Evolutionary conservation across 1,139 yeast species (phyloP).

Genomic region (Yamadazyma kanchanaburiensis): DNA sequence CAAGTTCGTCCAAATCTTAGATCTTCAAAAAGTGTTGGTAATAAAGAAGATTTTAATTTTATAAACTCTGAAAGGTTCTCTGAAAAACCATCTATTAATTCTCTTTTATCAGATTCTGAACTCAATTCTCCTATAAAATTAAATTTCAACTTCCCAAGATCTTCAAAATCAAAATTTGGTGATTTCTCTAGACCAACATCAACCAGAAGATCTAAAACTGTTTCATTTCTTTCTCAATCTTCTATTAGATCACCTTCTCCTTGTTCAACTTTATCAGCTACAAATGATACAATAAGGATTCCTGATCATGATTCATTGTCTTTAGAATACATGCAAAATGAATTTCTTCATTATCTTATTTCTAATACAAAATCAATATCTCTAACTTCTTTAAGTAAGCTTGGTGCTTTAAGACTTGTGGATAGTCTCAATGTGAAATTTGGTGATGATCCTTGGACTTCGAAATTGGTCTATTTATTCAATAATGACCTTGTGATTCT

Average conservation of each 20-base stretch:
- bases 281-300: slow-evolving; percentile 14
- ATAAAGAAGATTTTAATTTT: too few relatives aligned
- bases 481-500: slow-evolving; percentile 26
- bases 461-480: slow-evolving; percentile 29
- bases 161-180: slow-evolving; percentile 3
- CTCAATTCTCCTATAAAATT: not conserved
- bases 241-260: slow-evolving; percentile 18
- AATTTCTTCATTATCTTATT: slow-evolving; percentile 27
- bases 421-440: slow-evolving; percentile 25
- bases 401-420: slow-evolving; percentile 37
- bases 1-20: not conserved
- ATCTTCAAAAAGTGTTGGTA: too few relatives aligned
- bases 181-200: too few relatives aligned
- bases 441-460: slow-evolving; percentile 5
- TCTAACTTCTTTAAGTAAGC: slow-evolving; percentile 22
- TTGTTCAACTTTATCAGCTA: slow-evolving; percentile 10
- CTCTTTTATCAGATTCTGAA: not conserved
- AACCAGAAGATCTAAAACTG: slow-evolving; percentile 8
- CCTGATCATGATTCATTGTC: slow-evolving; percentile 17
- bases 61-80: too few relatives aligned
- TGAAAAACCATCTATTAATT: not conserved
- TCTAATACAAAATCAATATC: slow-evolving; percentile 20
- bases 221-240: slow-evolving; percentile 6
- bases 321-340: slow-evolving; percentile 21
- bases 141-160: not conserved